Base-by-base conservation (phyloP, 2,329 filamentous ascomycete species). In the Arthroderma uncinatum region DNA sequence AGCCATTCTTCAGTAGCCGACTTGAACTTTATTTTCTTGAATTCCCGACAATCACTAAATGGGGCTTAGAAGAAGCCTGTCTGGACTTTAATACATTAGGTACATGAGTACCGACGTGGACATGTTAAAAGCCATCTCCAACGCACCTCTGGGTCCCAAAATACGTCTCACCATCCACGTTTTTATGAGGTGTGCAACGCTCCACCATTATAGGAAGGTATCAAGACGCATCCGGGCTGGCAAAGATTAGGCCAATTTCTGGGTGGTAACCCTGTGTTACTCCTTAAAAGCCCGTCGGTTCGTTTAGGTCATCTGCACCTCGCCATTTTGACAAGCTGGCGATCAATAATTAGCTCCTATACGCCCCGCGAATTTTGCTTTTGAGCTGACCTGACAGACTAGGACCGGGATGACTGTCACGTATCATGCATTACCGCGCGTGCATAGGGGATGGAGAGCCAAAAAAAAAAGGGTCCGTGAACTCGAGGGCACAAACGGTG, bases 1-100 rank as follows among this genome's bases (percentile, higher is more conserved):
- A 25, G 40, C 40, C 40, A 47, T 47, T 47, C 40, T 47, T 47
- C 40, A 50, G 28, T 33, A 50, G 23, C 47, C 47, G 47, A 50
- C 47, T 16, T 16, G 47, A 30, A 50, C 28, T 16, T 33, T 50
- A 50, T 33, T 34, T 34, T 50, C 7, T 25, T 50, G 25, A 30
- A 48, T 25, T 48, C 42, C 21, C 23, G 42, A 30, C 21, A 48
- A 25, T 48, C 21, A 48, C 10, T 48, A 21, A 47, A 47, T 12
- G 19, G 4, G 40, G 40, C 40, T 44, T 47, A 10, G 25, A 47
- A 47, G 39, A 47, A 25, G 40, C 5, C 19, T 25, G 9, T 25
- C 12, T 14, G 23, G 19, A 23, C 1, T 1, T 25, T 25, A 9
- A 21, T 25, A 28, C 10, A 47, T 47, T 19, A 28, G 21, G 21